These are phyloP conservation scores for Elaeis oleifera DNA, from an alignment of 202 grass and related monocot genomes.

Conservation along the genomic window DNA sequence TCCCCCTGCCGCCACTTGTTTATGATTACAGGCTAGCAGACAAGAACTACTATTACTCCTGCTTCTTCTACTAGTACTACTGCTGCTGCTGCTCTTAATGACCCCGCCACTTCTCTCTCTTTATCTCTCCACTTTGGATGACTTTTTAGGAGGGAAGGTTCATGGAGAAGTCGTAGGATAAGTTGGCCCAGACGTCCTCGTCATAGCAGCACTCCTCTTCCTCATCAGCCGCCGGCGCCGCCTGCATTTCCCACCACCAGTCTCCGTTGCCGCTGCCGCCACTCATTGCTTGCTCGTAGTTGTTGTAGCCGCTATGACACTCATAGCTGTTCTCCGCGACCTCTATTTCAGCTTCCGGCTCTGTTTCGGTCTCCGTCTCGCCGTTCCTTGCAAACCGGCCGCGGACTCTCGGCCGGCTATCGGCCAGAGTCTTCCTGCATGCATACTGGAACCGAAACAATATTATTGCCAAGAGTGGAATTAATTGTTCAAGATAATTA, in stretches of 20 bases:
- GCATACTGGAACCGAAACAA: conserved; percentile 48
- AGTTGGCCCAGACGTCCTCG: conserved; percentile 48
- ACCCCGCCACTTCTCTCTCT: conserved; percentile 25
- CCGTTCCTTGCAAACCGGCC: conserved; percentile 83
- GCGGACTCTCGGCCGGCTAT: conserved; percentile 76
- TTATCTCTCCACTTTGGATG: conserved; percentile 10
- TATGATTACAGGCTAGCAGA: too few relatives aligned
- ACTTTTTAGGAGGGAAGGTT: conserved; percentile 37
- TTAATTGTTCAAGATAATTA: background rate
- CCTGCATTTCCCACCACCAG: conserved; percentile 38
- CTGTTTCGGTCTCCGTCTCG: conserved; percentile 45
- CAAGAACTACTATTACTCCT: too few relatives aligned
- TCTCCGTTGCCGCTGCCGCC: conserved; percentile 38
- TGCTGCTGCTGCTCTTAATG: too few relatives aligned
- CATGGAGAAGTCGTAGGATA: conserved; percentile 50
- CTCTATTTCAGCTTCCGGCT: conserved; percentile 35
- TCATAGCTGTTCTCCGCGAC: conserved; percentile 32
- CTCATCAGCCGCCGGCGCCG: background rate
- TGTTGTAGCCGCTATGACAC: conserved; percentile 14
- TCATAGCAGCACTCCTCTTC: conserved; percentile 35
- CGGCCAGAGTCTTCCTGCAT: conserved; percentile 94
- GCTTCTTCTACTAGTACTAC: too few relatives aligned
- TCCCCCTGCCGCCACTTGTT: conserved; percentile 23
- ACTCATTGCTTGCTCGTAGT: conserved; percentile 13
- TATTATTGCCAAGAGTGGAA: too few relatives aligned